These are phyloP conservation scores for Neoboletus brunneissimus DNA, from an alignment of 768 basidiomycete genomes.

Conservation along the genomic window DNA sequence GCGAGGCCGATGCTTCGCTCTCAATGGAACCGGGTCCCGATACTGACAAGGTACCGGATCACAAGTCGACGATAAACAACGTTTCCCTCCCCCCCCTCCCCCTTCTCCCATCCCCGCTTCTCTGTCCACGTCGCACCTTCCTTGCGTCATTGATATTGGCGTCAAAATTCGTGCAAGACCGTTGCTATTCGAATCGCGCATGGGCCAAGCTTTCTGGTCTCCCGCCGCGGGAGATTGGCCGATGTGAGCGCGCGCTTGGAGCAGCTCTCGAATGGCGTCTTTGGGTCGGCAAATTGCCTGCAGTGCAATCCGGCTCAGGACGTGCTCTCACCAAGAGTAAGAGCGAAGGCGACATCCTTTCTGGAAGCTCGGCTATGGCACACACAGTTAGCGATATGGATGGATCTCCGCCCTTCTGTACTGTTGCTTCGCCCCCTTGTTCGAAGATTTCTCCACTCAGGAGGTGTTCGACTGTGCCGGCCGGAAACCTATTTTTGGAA, in stretches of 20 bases:
- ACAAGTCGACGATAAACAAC: slow-evolving; percentile 15
- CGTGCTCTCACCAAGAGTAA: slow-evolving; percentile 48
- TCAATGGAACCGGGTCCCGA: slow-evolving; percentile 14
- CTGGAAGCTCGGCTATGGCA: slow-evolving; percentile 1
- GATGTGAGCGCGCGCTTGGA: slow-evolving; percentile 85
- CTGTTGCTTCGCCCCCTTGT: slow-evolving; percentile 13
- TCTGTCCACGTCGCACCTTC: slow-evolving; percentile 88
- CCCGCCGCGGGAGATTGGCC: slow-evolving; percentile 78
- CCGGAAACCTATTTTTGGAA: slow-evolving; percentile 28
- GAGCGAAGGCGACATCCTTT: slow-evolving; percentile 45
- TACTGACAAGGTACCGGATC: slow-evolving; percentile 4
- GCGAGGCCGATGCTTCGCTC: slow-evolving; percentile 15
- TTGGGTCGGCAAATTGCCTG: slow-evolving; percentile 77
- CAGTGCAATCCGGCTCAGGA: slow-evolving; percentile 30
- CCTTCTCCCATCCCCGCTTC: slow-evolving; percentile 70
- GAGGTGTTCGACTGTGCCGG: slow-evolving; percentile 43
- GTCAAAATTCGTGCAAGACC: slow-evolving; percentile 90
- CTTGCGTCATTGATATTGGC: slow-evolving; percentile 86
- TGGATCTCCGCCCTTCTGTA: background rate
- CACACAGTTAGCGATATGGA: slow-evolving; percentile 4
- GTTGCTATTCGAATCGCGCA: slow-evolving; percentile 89
- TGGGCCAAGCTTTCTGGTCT: slow-evolving; percentile 95
- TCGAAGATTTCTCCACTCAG: slow-evolving; percentile 31
- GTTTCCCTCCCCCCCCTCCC: slow-evolving; percentile 35
- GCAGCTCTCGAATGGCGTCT: slow-evolving; percentile 87